Evolutionary conservation across 441 rosid genomes (phyloP).

Genomic region (Populus hybrid): DNA sequence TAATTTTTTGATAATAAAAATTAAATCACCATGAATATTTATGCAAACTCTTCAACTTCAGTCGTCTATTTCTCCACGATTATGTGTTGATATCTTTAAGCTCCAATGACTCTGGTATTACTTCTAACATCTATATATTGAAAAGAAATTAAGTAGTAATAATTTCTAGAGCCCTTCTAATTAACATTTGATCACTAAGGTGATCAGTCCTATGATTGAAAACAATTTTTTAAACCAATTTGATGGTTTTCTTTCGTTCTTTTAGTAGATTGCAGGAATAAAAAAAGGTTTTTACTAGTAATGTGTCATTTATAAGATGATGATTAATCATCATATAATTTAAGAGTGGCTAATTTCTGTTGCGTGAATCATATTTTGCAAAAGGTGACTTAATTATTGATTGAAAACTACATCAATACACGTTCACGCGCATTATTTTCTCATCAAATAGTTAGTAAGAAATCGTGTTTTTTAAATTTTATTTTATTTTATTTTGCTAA

Average conservation of each 20-base stretch:
- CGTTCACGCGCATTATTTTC: too few species aligned
- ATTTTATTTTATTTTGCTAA: too few species aligned
- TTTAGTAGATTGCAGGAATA: constrained; percentile 20
- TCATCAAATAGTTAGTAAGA: too few species aligned
- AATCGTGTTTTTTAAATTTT: too few species aligned
- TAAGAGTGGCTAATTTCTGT: constrained; percentile 24
- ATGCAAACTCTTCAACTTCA: constrained; percentile 34
- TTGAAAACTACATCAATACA: neutral
- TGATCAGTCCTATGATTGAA: constrained; percentile 22
- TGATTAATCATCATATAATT: constrained; percentile 41
- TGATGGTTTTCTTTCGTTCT: constrained; percentile 12
- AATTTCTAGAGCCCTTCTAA: constrained; percentile 24
- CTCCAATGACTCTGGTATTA: constrained; percentile 15
- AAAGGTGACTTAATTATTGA: constrained; percentile 17
- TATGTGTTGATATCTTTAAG: neutral
- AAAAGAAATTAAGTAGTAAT: constrained; percentile 12
- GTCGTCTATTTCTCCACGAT: constrained; percentile 29
- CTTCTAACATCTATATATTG: constrained; percentile 26
- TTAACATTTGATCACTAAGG: constrained; percentile 12
- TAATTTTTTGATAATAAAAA: neutral
- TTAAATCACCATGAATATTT: neutral
- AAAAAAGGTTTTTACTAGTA: constrained; percentile 14
- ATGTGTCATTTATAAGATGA: constrained; percentile 31
- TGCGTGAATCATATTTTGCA: constrained; percentile 13
- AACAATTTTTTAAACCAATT: constrained; percentile 17